Conservation (phyloP, 2,329 filamentous ascomycete species). For the Paecilomyces dactylethromorphus region DNA sequence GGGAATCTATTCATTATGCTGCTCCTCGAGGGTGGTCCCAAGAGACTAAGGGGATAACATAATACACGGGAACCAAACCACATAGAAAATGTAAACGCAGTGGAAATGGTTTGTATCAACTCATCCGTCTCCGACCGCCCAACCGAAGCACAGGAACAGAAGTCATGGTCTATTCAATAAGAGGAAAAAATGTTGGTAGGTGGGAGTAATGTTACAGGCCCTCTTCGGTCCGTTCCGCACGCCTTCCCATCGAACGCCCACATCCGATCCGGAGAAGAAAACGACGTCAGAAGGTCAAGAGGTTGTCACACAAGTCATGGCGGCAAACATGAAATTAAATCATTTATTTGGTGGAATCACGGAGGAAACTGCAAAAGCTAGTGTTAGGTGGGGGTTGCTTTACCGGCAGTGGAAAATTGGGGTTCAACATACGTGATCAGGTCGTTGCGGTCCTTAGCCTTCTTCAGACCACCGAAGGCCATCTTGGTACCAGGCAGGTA, state of each 20-base stretch:
- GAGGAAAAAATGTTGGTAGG: slow-evolving; percentile 15
- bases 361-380: slow-evolving; percentile 26
- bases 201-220: slow-evolving; percentile 24
- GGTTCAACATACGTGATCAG: slow-evolving; percentile 75
- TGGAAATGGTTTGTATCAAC: slow-evolving; percentile 9
- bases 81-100: slow-evolving; percentile 12
- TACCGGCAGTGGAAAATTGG: background rate
- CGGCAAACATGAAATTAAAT: slow-evolving; percentile 7
- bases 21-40: background rate
- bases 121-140: slow-evolving; percentile 8
- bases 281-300: slow-evolving; percentile 9
- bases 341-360: slow-evolving; percentile 30
- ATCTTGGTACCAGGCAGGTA: slow-evolving; percentile 99
- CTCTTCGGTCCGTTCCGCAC: slow-evolving; percentile 14
- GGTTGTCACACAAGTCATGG: background rate
- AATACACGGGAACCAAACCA: slow-evolving; percentile 12
- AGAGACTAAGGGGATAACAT: slow-evolving; percentile 10
- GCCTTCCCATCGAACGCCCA: slow-evolving; percentile 13
- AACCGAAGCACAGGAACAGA: slow-evolving; percentile 4
- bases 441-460: slow-evolving; percentile 98
- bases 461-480: slow-evolving; percentile 99
- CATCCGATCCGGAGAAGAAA: background rate
- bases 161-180: slow-evolving; percentile 16
- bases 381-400: background rate
- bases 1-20: slow-evolving; percentile 20